These are phyloP conservation scores for Brachypodium distachyon DNA, from an alignment of 202 grass and related monocot genomes.

Conservation along the genomic window DNA sequence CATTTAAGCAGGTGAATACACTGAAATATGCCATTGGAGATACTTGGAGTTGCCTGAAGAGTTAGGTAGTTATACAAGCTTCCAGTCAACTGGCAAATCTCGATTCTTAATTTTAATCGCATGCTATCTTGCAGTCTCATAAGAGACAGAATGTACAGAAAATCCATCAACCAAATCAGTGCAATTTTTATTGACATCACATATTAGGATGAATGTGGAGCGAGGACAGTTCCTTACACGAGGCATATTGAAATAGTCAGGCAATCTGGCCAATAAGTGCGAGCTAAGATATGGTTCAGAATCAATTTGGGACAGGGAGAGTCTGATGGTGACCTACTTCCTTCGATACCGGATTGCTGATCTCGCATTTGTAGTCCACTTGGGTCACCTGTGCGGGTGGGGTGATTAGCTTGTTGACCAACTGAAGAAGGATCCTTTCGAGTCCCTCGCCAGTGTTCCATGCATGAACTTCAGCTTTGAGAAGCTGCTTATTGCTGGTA, in stretches of 20 bases:
- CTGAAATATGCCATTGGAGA: not conserved
- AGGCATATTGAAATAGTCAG: not conserved
- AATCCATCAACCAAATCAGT: constrained; percentile 8
- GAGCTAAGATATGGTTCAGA: constrained; percentile 11
- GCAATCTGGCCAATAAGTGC: constrained; percentile 2
- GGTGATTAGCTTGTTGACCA: constrained; percentile 41
- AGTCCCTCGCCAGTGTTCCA: constrained; percentile 54
- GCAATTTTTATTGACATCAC: not conserved
- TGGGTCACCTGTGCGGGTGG: constrained; percentile 10
- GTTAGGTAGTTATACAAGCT: not conserved
- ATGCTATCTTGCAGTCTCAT: not conserved
- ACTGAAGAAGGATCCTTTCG: constrained; percentile 31
- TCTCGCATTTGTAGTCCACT: constrained; percentile 48
- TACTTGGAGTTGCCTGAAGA: constrained; percentile 13
- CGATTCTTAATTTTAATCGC: not conserved
- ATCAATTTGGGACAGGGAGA: constrained; percentile 55
- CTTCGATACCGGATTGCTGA: constrained; percentile 27
- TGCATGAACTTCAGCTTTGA: constrained; percentile 58
- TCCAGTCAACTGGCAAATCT: not conserved
- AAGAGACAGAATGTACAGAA: not conserved
- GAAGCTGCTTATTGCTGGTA: constrained; percentile 30
- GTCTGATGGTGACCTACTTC: constrained; percentile 35
- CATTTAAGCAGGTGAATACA: not conserved
- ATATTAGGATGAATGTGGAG: constrained; percentile 1
- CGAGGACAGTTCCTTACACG: not conserved